phyloP scores from a whole-genome alignment of 2,329 filamentous ascomycete species.

The Curvularia verruculosa region DNA sequence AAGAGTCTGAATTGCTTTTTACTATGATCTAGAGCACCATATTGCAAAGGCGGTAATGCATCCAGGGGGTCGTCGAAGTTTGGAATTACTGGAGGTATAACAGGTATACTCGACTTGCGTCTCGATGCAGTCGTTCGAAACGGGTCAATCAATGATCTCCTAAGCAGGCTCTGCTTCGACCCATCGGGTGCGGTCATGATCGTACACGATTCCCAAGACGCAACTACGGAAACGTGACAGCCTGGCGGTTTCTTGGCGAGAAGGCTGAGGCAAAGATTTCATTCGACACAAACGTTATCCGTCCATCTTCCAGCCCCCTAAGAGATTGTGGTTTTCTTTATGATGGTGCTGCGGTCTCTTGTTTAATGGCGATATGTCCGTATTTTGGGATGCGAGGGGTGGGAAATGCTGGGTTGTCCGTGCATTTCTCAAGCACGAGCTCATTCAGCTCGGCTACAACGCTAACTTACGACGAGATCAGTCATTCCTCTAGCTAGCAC shows the following conservation, averaged over 20 bases:
- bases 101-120: slow-evolving; percentile 5
- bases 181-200: slow-evolving; percentile 1
- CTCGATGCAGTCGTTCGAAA: slow-evolving; percentile 8
- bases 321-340: neutral
- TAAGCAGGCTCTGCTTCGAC: slow-evolving; percentile 6
- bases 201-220: neutral
- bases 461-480: neutral
- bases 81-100: neutral
- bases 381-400: neutral
- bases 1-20: slow-evolving; percentile 17
- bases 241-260: neutral
- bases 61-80: neutral
- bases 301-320: neutral
- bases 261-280: neutral
- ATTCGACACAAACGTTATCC: neutral
- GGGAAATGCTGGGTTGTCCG: neutral
- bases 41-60: slow-evolving; percentile 4
- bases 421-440: neutral
- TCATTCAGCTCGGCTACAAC: neutral
- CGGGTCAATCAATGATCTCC: slow-evolving; percentile 9
- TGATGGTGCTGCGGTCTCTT: neutral
- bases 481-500: neutral
- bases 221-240: neutral
- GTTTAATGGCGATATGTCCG: neutral
- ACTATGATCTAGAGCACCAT: slow-evolving; percentile 9